Evolutionary conservation across 129 eudicot genomes (phyloP).

Genomic region (Pulicaria dysenterica): DNA sequence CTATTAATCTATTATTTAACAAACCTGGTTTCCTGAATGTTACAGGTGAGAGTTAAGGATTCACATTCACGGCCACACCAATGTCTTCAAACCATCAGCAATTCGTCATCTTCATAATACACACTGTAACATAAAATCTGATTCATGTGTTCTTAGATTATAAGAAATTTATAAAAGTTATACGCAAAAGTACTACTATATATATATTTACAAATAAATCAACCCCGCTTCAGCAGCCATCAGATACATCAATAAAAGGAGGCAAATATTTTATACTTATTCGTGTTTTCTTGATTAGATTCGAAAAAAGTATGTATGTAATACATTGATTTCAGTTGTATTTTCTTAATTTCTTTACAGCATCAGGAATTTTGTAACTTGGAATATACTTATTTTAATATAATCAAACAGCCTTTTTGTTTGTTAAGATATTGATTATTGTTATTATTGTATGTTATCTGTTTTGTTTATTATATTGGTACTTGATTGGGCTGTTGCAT

Average conservation of each 20-base stretch:
- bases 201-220: conserved; percentile 2
- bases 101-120: conserved; percentile 23
- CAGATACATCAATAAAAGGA: conserved; percentile 2
- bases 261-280: conserved; percentile 9
- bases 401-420: neutral
- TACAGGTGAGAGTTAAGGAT: conserved; percentile 36
- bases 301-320: conserved; percentile 4
- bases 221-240: conserved; percentile 2
- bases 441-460: conserved; percentile 26
- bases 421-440: neutral
- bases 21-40: conserved; percentile 12
- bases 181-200: conserved; percentile 17
- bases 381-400: conserved; percentile 2
- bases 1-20: conserved; percentile 20
- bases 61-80: conserved; percentile 32
- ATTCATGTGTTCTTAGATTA: conserved; percentile 7
- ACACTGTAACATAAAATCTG: conserved; percentile 19
- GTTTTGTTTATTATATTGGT: conserved; percentile 31
- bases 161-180: conserved; percentile 19
- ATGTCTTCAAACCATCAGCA: conserved; percentile 21
- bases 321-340: conserved; percentile 5
- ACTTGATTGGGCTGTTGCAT: conserved; percentile 27
- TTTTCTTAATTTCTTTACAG: neutral
- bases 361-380: neutral
- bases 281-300: conserved; percentile 1